Evolutionary conservation across 2,329 filamentous ascomycete genomes (phyloP), one percentile per base, ranked within the genome.

Genomic region (Scytalidium lignicola): DNA sequence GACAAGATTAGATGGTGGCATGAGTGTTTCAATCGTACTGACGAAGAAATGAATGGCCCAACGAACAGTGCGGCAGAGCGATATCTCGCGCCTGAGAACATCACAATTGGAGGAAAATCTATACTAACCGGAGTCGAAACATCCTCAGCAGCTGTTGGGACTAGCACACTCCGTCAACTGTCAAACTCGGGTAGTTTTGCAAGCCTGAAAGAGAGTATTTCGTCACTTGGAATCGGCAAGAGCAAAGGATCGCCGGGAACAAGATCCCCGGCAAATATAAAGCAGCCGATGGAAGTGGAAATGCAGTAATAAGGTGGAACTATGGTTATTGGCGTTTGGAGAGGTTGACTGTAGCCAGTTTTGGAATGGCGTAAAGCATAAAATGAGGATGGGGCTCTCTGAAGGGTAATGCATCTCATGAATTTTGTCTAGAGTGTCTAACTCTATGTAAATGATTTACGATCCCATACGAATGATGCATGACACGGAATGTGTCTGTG

Each of bases 1-100:
- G 79, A 80, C 12, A 85, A 95, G 53, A 80, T 93, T n/a, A 80
- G 90, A 52, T 99, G 93, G 93, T 99, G 93, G 93, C 78, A 85
- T 56, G 88, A 93, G 61, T 71, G 86, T 1, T 99, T 96, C 68
- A 89, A 90, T 43, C 81, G 91, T 26, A 84, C 84, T 2, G 89
- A 96, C 58, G 82, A 86, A 47, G 93, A 99, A 65, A 97, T 99
- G 92, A 99, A 99, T 60, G 82, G 80, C 0, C 73, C 78, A 29
- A 69, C 82, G 10, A 75, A 81, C 58, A 71, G 74, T 6, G 76
- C 64, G 26, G 70, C 75, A 2, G 61, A 64, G 42, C 49, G 51
- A 39, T 62, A 64, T 46, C 49, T 63, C 5, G 48, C 45, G 2
- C 21, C 44, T 5, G 42, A 44, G 17, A 42, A n/a, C 8, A 37